Evolutionary conservation across 495 filamentous ascomycete genomes (phyloP), one percentile per base, ranked within the genome.

Genomic region (Aeminium ludgeri): DNA sequence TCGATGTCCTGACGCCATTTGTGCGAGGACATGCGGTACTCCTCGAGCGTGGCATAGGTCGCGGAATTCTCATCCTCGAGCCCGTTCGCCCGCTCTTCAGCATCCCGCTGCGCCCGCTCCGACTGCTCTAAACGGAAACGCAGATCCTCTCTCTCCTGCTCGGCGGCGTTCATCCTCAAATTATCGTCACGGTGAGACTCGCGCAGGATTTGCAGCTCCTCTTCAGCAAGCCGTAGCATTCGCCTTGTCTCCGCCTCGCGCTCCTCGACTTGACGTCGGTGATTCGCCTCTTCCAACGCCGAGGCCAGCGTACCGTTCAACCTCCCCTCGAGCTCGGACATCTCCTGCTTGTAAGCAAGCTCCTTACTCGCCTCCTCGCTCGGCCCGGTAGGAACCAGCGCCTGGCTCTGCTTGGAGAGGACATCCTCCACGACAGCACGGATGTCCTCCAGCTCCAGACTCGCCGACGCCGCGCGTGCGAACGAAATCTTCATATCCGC

Each of bases 171-270:
- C 15, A 78, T 53, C 47, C 65, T 67, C 28, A 59, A 54, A 45
- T 71, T 76, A 19, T 74, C 76, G 48, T 83, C 76, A 18, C 78
- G 74, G 12, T 79, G 66, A 18, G 76, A 66, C 43, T 80, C 70
- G 27, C 78, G 70, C 40, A 89, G 72, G 23, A 78, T 74, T 36
- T 62, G 64, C 45, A 73, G 62, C 51, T 76, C 74, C 48, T 89
- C 81, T 52, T 87, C 78, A 29, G 80, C 78, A 45, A 78, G 69
- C 45, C 76, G 73, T 5, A 89, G 65, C 13, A 78, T 66, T 41
- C 72, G 69, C 55, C 82, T 73, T 20, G 76, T 66, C 51, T 89
- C 78, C 29, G 69, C 66, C 19, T 85, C 64, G 38, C 74, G 74
- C 53, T 86, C 80, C 52, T 87, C 80, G 2, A 76, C 73, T 7